These are phyloP conservation scores for Dactylellina haptotyla DNA, from an alignment of 2,329 filamentous ascomycete species.

Conservation along the genomic window DNA sequence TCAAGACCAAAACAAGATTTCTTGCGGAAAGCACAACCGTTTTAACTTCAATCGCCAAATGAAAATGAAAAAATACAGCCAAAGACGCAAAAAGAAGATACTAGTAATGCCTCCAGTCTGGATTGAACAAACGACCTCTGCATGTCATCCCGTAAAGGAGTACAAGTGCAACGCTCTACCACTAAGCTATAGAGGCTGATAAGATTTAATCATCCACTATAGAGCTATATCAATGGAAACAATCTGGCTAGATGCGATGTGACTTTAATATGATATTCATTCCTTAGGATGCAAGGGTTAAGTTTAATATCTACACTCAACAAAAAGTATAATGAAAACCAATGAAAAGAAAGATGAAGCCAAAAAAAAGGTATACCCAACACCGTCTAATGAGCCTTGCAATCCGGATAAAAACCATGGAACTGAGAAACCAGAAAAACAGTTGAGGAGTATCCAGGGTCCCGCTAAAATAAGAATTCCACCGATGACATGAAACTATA, in stretches of 20 bases:
- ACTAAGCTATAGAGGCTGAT: no score
- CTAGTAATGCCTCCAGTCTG: no score
- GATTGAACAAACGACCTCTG: no score
- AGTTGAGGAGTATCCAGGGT: neutral
- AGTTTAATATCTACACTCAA: no score
- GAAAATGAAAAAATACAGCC: neutral
- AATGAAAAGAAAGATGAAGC: neutral
- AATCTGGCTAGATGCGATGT: no score
- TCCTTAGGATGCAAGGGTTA: no score
- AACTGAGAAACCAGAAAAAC: neutral
- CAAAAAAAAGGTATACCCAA: neutral
- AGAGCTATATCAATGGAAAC: no score
- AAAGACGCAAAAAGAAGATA: no score
- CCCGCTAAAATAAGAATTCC: constrained; percentile 23
- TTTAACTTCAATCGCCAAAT: neutral
- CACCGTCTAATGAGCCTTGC: neutral
- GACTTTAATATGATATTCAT: no score
- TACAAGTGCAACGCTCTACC: no score
- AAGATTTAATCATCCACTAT: no score
- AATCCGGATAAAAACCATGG: neutral
- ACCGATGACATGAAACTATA: constrained; percentile 8
- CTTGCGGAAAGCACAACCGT: neutral
- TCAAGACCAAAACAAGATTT: neutral
- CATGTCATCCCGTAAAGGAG: no score
- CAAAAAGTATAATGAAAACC: neutral